Percentiles rank a stretch among this genome's conserved stretches.
Evolutionary conservation across 1,139 yeast species (phyloP).

Genomic region (Protomyces inundatus): DNA sequence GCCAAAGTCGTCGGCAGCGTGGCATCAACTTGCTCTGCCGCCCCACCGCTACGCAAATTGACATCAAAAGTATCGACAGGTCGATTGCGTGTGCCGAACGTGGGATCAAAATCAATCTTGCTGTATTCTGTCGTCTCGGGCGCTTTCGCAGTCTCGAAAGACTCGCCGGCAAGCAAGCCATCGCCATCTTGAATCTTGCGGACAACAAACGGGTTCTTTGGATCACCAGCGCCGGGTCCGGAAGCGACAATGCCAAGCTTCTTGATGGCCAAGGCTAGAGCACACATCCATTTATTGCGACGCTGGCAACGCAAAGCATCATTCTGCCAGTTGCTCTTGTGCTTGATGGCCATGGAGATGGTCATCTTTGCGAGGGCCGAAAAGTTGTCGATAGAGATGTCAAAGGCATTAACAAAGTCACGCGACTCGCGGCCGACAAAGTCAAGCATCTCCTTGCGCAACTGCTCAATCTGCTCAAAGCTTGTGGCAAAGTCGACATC

Average conservation of each 20-base stretch:
- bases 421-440: constrained; percentile 40
- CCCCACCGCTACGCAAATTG: constrained; percentile 12
- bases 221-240: constrained; percentile 28
- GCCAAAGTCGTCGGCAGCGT: constrained; percentile 12
- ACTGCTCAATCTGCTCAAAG: constrained; percentile 38
- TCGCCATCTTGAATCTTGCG: background rate
- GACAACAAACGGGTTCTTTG: constrained; percentile 13
- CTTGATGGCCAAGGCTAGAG: constrained; percentile 27
- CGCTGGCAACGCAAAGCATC: constrained; percentile 32
- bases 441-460: constrained; percentile 36
- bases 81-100: constrained; percentile 10
- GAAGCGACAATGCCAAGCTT: constrained; percentile 27
- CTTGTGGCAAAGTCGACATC: constrained; percentile 38
- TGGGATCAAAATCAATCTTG: constrained; percentile 7
- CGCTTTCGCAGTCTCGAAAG: background rate
- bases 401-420: constrained; percentile 40
- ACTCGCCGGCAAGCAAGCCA: background rate
- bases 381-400: constrained; percentile 38
- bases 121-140: background rate
- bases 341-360: constrained; percentile 37
- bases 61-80: constrained; percentile 13
- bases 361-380: constrained; percentile 40
- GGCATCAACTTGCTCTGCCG: constrained; percentile 6
- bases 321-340: constrained; percentile 40
- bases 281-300: constrained; percentile 31